Conservation (phyloP, 1,284 basidiomycete genomes). For the Meripilus lineatus region DNA sequence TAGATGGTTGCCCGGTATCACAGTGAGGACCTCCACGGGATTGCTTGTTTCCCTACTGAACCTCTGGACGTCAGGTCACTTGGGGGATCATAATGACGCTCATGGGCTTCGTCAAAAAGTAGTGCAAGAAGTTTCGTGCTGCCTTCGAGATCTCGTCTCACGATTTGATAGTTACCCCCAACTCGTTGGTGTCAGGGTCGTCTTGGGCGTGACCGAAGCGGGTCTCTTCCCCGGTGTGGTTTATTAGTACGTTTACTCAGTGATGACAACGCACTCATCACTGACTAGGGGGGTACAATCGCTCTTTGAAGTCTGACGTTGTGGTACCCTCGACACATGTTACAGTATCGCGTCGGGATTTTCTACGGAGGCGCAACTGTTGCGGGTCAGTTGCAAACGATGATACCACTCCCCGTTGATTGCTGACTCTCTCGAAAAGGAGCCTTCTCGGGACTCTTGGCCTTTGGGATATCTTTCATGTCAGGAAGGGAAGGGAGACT, state of each 20-base stretch:
- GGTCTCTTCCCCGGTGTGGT: slow-evolving; percentile 67
- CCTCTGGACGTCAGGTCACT: slow-evolving; percentile 15
- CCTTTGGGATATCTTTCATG: slow-evolving; percentile 35
- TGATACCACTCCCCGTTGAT: slow-evolving; percentile 4
- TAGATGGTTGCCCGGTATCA: slow-evolving; percentile 29
- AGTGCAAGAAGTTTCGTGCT: neutral
- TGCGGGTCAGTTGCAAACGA: slow-evolving; percentile 11
- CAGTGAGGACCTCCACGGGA: slow-evolving; percentile 13
- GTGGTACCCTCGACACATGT: slow-evolving; percentile 32
- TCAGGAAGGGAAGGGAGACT: slow-evolving; percentile 27
- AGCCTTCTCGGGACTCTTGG: slow-evolving; percentile 31
- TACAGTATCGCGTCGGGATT: slow-evolving; percentile 28
- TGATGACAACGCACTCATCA: slow-evolving; percentile 14
- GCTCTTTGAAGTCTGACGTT: slow-evolving; percentile 16
- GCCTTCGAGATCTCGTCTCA: too few relatives aligned
- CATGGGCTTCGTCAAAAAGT: slow-evolving; percentile 68
- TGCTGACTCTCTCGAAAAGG: slow-evolving; percentile 13
- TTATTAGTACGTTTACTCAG: slow-evolving; percentile 48
- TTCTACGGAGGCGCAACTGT: slow-evolving; percentile 34
- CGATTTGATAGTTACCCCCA: slow-evolving; percentile 45
- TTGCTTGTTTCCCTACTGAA: neutral
- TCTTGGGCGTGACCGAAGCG: slow-evolving; percentile 63
- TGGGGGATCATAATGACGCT: slow-evolving; percentile 28
- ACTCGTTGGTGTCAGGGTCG: slow-evolving; percentile 53
- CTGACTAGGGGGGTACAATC: neutral